Evolutionary conservation across 148 eudicot species (phyloP).

Genomic region (Nepenthes gracilis): DNA sequence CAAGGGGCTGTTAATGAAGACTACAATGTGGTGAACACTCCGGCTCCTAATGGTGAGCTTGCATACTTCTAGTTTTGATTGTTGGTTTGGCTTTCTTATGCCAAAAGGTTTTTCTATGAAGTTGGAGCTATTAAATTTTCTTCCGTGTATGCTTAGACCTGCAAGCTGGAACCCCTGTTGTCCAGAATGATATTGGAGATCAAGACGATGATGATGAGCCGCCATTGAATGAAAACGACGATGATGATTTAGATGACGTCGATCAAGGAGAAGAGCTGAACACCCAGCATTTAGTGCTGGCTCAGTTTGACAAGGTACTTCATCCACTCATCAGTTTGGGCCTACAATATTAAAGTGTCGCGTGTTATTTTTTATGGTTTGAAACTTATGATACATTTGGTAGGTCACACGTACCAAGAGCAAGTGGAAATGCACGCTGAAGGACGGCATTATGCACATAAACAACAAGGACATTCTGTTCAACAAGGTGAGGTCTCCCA

Average conservation of each 20-base stretch:
- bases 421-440: slow-evolving; percentile 90
- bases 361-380: not conserved
- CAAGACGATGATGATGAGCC: slow-evolving; percentile 77
- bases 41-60: slow-evolving; percentile 67
- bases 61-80: slow-evolving; percentile 9
- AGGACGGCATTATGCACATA: slow-evolving; percentile 97
- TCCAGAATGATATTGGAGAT: slow-evolving; percentile 48
- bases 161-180: slow-evolving; percentile 75
- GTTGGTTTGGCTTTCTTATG: slow-evolving; percentile 5
- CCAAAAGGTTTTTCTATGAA: not conserved
- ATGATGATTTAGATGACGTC: slow-evolving; percentile 79
- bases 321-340: not conserved
- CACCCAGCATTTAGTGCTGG: slow-evolving; percentile 87
- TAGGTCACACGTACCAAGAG: slow-evolving; percentile 92
- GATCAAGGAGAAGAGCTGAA: slow-evolving; percentile 85
- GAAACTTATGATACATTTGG: not conserved
- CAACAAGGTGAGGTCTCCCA: slow-evolving; percentile 51
- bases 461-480: slow-evolving; percentile 84
- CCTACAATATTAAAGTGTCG: not conserved
- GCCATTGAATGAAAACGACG: slow-evolving; percentile 92
- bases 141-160: slow-evolving; percentile 27
- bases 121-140: not conserved
- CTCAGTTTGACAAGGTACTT: slow-evolving; percentile 95
- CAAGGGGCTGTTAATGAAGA: slow-evolving; percentile 92
- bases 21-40: slow-evolving; percentile 79